Percentiles rank a stretch among this genome's conserved stretches.
Conservation (phyloP, 352 stramenopile species). For the Globisporangium viniferum region DNA sequence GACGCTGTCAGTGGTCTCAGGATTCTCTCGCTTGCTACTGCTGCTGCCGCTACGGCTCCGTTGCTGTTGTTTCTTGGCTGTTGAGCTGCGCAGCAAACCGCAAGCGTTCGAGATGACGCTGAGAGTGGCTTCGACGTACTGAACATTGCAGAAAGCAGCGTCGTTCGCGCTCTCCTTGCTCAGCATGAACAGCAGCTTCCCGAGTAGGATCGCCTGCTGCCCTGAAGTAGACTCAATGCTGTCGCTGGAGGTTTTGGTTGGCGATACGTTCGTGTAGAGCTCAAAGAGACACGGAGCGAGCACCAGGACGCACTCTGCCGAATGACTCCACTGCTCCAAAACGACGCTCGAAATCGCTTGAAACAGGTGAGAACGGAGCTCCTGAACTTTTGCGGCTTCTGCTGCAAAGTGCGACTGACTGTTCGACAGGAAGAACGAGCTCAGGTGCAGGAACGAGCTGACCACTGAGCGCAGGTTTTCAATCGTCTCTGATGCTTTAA, state of each 20-base stretch:
- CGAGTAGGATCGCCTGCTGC: constrained; percentile 28
- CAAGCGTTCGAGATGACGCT: constrained; percentile 30
- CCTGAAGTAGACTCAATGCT: neutral
- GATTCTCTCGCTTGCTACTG: neutral
- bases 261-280: constrained; percentile 21
- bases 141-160: constrained; percentile 54
- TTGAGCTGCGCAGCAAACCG: constrained; percentile 5
- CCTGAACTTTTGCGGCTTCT: constrained; percentile 2
- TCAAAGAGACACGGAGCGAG: constrained; percentile 39
- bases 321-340: constrained; percentile 33
- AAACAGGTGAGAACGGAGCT: constrained; percentile 30
- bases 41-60: no score
- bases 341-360: constrained; percentile 16
- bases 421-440: constrained; percentile 29
- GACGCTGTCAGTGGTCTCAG: no score
- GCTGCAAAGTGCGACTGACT: neutral
- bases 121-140: constrained; percentile 60
- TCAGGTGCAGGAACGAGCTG: constrained; percentile 24
- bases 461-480: constrained; percentile 18
- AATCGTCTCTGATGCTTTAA: constrained; percentile 9
- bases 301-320: constrained; percentile 32
- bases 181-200: constrained; percentile 68
- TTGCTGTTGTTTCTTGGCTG: neutral
- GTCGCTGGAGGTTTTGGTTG: neutral
- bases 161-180: constrained; percentile 75